Percentiles rank a stretch among this genome's conserved stretches.
Conservation (phyloP, 129 eudicot genomes). For the Saussurea involucrata region DNA sequence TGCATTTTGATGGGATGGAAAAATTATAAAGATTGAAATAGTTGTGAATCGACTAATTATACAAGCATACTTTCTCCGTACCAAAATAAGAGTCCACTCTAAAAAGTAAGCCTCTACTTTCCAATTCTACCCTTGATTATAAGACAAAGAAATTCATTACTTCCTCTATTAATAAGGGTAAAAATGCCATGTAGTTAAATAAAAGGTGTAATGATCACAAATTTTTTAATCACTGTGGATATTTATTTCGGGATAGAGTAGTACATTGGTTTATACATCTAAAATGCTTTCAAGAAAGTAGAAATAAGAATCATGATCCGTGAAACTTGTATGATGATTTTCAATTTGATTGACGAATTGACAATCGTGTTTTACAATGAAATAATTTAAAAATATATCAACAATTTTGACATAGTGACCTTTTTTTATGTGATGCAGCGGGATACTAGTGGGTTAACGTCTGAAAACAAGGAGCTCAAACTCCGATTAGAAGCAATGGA, state of each 20-base stretch:
- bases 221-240: not conserved
- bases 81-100: too few species aligned
- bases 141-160: too few species aligned
- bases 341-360: not conserved
- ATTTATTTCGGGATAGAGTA: not conserved
- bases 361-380: too few species aligned
- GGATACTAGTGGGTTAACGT: slow-evolving; percentile 67
- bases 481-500: slow-evolving; percentile 83
- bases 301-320: not conserved
- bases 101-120: too few species aligned
- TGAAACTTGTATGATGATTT: not conserved
- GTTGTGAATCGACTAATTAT: not conserved
- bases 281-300: not conserved
- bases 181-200: not conserved
- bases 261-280: too few species aligned
- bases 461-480: slow-evolving; percentile 88
- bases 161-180: too few species aligned
- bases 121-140: too few species aligned
- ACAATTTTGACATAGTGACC: not conserved
- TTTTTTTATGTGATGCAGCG: slow-evolving; percentile 54
- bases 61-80: not conserved
- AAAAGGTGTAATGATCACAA: not conserved
- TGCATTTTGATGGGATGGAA: not conserved
- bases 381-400: too few species aligned
- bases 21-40: not conserved